Evolutionary conservation across 495 filamentous ascomycete species (phyloP).

Genomic region (Mytilinidion resinicola): DNA sequence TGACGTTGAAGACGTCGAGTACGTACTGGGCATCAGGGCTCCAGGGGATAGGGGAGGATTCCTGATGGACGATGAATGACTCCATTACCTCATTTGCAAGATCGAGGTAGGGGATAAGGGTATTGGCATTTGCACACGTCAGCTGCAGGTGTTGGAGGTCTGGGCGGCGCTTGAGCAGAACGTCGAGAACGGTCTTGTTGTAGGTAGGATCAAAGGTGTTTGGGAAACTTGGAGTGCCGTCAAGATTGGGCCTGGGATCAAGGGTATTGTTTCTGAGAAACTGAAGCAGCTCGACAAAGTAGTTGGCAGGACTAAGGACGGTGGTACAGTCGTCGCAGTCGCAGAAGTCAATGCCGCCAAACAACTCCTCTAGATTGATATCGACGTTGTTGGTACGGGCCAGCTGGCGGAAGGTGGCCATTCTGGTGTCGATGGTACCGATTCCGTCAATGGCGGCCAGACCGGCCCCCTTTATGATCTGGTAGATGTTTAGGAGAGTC

Average conservation of each 20-base stretch:
- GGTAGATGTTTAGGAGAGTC: background rate
- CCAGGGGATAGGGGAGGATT: background rate
- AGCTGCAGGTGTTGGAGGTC: conserved; percentile 31
- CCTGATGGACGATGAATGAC: conserved; percentile 10
- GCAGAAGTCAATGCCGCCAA: background rate
- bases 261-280: background rate
- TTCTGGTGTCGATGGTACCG: background rate
- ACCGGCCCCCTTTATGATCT: background rate
- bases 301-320: background rate
- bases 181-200: background rate
- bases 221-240: background rate
- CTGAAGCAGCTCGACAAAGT: background rate
- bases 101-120: conserved; percentile 35
- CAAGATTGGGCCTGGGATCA: background rate
- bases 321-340: background rate
- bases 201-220: background rate
- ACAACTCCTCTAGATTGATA: background rate
- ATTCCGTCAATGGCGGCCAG: background rate
- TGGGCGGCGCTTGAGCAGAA: background rate
- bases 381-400: background rate
- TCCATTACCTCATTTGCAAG: conserved; percentile 39
- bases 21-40: conserved; percentile 7
- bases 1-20: background rate
- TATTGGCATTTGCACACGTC: conserved; percentile 34
- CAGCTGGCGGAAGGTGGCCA: background rate